Base-by-base conservation (phyloP, 352 stramenopile species). In the Globisporangium nunn region DNA sequence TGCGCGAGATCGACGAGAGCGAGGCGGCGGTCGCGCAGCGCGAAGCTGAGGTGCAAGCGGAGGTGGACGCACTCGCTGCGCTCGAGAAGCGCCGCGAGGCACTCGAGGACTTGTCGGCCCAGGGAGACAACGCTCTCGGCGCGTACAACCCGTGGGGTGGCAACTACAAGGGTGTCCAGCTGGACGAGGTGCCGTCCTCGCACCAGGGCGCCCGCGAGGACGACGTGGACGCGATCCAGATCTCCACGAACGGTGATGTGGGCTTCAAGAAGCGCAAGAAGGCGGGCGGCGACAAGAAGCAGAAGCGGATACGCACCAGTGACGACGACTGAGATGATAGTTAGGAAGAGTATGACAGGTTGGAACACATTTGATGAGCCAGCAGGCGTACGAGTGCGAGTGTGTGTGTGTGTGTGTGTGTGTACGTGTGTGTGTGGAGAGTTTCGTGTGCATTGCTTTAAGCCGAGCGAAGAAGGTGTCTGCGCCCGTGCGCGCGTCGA, bases 71-170 rank as follows among this genome's bases (percentile, higher is more conserved):
- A 33, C 48, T 62, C 18, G 64, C 64, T 23, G 72, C 85, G 39
- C 73, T 87, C 40, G 70, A 87, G 59, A 80, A 76, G 50, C 68
- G 70, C 11, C 56, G 72, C 1, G 71, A 92, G 48, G 68, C 78
- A 2, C 63, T 91, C 4, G 81, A 91, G 18, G 81, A 90, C 53
- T 76, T 85, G 35, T 79, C 74, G 4, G 56, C 63, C 1, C 78
- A 89, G 62, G 78, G 76, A 35, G 81, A 93, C 56, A 79, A 93
- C 37, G 84, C 84, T 1, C 59, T 93, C 1, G 81, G 78, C 3
- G 84, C 84, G 23, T 93, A 84, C 60, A 93, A 92, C 43, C 84
- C 84, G 28, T 93, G 76, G 74, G 84, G 84, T 44, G 84, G 84
- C 17, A 89, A 61, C 56, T 93, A 93, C 68, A 93, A 93, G 53